Base-by-base conservation (phyloP, 2,329 filamentous ascomycete genomes). In the Exophiala aquamarina region DNA sequence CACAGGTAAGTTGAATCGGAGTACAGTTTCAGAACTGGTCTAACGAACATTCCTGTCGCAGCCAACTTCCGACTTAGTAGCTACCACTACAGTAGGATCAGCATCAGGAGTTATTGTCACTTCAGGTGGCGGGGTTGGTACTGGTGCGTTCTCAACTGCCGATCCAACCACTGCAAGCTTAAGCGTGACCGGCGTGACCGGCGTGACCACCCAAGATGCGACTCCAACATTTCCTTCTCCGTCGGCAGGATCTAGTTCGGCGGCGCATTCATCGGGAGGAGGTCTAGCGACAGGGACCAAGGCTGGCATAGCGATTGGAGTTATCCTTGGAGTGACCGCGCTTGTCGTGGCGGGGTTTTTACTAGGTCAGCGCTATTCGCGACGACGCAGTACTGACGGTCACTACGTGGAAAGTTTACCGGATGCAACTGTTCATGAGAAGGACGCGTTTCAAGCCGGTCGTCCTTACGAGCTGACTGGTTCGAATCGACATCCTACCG, bases 251-350 rank as follows among this genome's bases (percentile, higher is more conserved):
- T 26, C 23, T 26, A 26, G 6, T 6, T 26, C 23, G 6, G 6
- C 6, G 11, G 11, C 6, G 6, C 6, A 26, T 26, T 6, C 6
- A 26, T 26, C 23, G 6, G 23, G 23, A 6, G 17, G 40, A 15
- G 47, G 49, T 15, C 47, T 57, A 5, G 53, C 55, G 18, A 42
- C 49, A 1, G 55, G 49, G 20, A 49, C 47, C 2, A 57, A 55
- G 21, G 52, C 52, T 32, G 55, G 55, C 4, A 54, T 57, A 14
- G 55, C 49, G 17, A 18, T 57, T 15, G 55, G 52, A 3, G 55
- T 52, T 17, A 45, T 42, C 11, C 20, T 56, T 3, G 46, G 41
- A 6, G 49, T 50, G 9, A 41, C 51, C 19, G 18, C 42, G 3
- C 31, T 55, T 18, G 35, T 37, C 18, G 15, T 52, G 23, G 17